A percentile compares a stretch with the other conserved stretches of the same genome.
Conservation (phyloP, 495 filamentous ascomycete species). For the Sporormia fimetaria region DNA sequence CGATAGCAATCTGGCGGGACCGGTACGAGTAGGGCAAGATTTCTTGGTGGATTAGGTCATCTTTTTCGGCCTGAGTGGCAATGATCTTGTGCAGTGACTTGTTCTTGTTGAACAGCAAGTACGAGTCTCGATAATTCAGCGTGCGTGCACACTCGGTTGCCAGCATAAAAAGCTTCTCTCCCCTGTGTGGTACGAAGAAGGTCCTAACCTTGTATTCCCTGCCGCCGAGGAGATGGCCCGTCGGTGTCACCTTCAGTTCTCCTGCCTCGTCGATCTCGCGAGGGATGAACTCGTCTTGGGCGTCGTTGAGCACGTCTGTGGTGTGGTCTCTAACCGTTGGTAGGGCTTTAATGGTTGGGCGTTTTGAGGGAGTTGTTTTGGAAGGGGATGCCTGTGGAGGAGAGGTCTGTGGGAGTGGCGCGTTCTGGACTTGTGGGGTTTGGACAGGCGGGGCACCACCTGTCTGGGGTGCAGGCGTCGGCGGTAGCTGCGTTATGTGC, state of each 20-base stretch:
- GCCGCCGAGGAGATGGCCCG: constrained; percentile 67
- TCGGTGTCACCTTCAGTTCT: constrained; percentile 81
- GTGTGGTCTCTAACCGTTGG: constrained; percentile 96
- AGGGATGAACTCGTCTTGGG: constrained; percentile 92
- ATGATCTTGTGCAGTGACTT: constrained; percentile 96
- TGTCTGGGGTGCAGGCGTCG: constrained; percentile 38
- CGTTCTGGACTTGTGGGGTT: constrained; percentile 67
- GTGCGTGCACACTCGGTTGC: constrained; percentile 96
- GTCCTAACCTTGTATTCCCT: constrained; percentile 89
- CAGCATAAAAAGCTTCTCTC: constrained; percentile 94
- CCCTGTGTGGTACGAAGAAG: constrained; percentile 81
- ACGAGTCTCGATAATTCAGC: constrained; percentile 91
- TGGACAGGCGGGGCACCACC: constrained; percentile 41
- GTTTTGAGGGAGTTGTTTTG: constrained; percentile 80
- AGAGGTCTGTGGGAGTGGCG: constrained; percentile 53
- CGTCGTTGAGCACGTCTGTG: constrained; percentile 83
- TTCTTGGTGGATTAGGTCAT: constrained; percentile 88
- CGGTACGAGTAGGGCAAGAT: constrained; percentile 96
- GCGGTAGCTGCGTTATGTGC: constrained; percentile 37
- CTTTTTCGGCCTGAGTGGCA: constrained; percentile 89
- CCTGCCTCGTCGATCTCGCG: constrained; percentile 87
- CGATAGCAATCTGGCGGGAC: constrained; percentile 95
- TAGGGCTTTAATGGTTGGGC: constrained; percentile 76
- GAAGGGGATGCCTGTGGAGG: constrained; percentile 65
- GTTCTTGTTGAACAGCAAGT: constrained; percentile 98